A percentile compares a stretch with the other conserved stretches of the same genome.
Evolutionary conservation across 2,329 filamentous ascomycete species (phyloP).

Genomic region (Talaromyces sp.): DNA sequence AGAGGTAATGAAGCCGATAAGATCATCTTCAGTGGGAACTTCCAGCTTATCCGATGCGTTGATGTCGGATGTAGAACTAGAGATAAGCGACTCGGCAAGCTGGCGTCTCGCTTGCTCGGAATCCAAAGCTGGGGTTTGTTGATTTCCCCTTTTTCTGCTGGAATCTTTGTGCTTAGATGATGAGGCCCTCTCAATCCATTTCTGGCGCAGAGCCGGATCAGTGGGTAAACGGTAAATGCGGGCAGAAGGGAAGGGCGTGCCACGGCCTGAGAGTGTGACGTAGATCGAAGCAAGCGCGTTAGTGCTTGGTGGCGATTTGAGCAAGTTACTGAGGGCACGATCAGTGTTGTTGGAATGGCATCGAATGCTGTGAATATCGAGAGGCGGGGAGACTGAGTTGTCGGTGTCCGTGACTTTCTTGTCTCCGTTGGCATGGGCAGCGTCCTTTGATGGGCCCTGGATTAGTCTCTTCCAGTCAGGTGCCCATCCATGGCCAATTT

Average conservation of each 20-base stretch:
- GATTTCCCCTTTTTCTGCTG: neutral
- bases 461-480: conserved; percentile 82
- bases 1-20: conserved; percentile 88
- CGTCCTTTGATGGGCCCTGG: conserved; percentile 28
- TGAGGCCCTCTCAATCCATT: conserved; percentile 69
- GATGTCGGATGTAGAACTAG: conserved; percentile 46
- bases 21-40: conserved; percentile 72
- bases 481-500: conserved; percentile 77
- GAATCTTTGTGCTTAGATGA: conserved; percentile 23
- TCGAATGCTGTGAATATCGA: conserved; percentile 39
- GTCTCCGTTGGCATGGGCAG: neutral
- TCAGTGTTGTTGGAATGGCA: conserved; percentile 43
- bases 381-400: conserved; percentile 25
- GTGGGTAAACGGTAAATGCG: conserved; percentile 85
- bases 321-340: conserved; percentile 27
- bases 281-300: conserved; percentile 61
- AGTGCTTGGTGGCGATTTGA: conserved; percentile 10
- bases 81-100: conserved; percentile 35
- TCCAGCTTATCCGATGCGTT: conserved; percentile 46
- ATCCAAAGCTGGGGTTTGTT: neutral
- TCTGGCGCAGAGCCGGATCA: conserved; percentile 58
- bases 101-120: conserved; percentile 29
- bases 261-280: conserved; percentile 69
- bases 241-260: conserved; percentile 71
- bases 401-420: conserved; percentile 9